Evolutionary conservation across 257 asterid species (phyloP).

Genomic region (Scutellaria barbata): DNA sequence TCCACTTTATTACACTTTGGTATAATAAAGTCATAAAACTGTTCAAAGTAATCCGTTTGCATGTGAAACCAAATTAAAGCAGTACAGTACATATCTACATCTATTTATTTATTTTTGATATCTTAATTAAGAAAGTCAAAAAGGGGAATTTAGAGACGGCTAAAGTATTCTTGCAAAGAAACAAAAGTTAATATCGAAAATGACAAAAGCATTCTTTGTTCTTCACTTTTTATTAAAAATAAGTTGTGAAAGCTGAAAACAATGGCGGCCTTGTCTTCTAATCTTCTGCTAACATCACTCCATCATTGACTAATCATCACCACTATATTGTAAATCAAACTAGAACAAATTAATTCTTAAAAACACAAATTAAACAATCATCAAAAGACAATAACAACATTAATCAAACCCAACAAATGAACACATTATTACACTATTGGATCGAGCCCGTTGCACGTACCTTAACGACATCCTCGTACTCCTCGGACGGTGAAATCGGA

Average conservation of each 20-base stretch:
- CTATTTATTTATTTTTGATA: too few relatives aligned
- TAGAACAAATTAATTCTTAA: not conserved
- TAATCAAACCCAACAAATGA: too few relatives aligned
- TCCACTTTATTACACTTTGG: conserved; percentile 12
- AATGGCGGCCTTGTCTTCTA: conserved; percentile 38
- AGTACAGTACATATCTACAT: too few relatives aligned
- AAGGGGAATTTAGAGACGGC: conserved; percentile 45
- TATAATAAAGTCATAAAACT: conserved; percentile 28
- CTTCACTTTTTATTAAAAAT: conserved; percentile 40
- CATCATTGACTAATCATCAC: conserved; percentile 67
- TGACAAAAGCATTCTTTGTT: conserved; percentile 60
- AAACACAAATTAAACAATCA: not conserved
- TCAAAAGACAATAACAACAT: too few relatives aligned
- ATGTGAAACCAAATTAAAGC: conserved; percentile 38
- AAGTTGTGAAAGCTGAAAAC: conserved; percentile 42
- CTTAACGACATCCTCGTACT: conserved; percentile 96
- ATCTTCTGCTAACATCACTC: conserved; percentile 35
- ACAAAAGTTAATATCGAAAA: conserved; percentile 61
- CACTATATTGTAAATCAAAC: not conserved
- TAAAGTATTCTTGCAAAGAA: conserved; percentile 57
- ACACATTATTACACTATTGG: not conserved
- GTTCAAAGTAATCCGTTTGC: conserved; percentile 32
- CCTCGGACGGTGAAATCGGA: conserved; percentile 88
- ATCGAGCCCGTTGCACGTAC: conserved; percentile 26
- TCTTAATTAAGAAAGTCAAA: conserved; percentile 55